phyloP scores from a whole-genome alignment of 108 stramenopile genomes.

The Seminavis robusta region DNA sequence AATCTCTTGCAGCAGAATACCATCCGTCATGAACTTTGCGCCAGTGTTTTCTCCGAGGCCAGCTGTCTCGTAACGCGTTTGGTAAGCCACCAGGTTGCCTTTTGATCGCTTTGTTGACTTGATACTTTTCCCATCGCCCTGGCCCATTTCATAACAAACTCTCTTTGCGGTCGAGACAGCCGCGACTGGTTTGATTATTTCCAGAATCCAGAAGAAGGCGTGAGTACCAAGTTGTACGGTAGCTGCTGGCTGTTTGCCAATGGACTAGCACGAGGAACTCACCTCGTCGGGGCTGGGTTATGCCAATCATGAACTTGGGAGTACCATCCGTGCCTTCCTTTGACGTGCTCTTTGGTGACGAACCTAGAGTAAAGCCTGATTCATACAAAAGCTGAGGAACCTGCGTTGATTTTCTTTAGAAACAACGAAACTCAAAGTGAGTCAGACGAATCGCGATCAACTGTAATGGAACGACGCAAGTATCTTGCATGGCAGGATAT shows the following conservation, averaged over 20 bases:
- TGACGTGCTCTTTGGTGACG: conserved; percentile 3
- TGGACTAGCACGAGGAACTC: too few relatives aligned
- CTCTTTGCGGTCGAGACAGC: conserved; percentile 95
- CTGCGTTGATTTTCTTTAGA: conserved; percentile 55
- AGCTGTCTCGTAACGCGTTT: conserved; percentile 92
- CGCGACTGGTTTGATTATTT: too few relatives aligned
- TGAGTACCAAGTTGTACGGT: too few relatives aligned
- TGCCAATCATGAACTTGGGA: conserved; percentile 58
- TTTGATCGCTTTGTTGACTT: conserved; percentile 3
- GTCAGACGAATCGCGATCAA: not conserved
- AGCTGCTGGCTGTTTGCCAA: too few relatives aligned
- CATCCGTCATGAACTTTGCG: conserved; percentile 99
- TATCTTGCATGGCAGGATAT: conserved; percentile 31
- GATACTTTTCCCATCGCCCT: conserved; percentile 70
- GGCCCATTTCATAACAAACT: conserved; percentile 95
- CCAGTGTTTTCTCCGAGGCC: conserved; percentile 74
- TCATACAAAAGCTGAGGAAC: conserved; percentile 97
- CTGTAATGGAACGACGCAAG: not conserved
- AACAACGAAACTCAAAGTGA: not conserved
- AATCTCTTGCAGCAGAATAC: conserved; percentile 93
- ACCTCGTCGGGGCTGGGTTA: conserved; percentile 93
- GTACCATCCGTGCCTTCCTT: conserved; percentile 10
- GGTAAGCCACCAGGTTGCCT: conserved; percentile 89
- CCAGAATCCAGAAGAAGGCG: too few relatives aligned
- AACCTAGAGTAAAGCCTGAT: conserved; percentile 69